phyloP scores from a whole-genome alignment of 345 rosid species.

The Lumnitzera littorea region DNA sequence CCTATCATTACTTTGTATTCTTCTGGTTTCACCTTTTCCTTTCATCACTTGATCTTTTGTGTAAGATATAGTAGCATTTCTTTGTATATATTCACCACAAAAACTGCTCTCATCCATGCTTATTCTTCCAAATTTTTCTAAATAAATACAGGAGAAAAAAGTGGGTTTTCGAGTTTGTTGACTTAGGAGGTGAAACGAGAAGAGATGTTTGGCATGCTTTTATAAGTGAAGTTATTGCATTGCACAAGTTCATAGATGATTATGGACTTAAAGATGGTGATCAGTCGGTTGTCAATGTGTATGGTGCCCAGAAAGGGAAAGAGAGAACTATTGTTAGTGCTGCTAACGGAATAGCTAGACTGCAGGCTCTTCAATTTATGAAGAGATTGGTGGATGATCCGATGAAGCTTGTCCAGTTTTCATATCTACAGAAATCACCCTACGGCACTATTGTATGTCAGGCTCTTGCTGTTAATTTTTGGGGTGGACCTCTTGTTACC shows the following conservation, averaged over 20 bases:
- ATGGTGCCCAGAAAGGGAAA: constrained; percentile 78
- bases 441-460: constrained; percentile 71
- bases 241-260: constrained; percentile 67
- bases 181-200: constrained; percentile 90
- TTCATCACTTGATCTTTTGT: not conserved
- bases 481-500: constrained; percentile 80
- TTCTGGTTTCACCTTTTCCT: not conserved
- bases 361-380: constrained; percentile 84
- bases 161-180: constrained; percentile 95
- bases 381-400: constrained; percentile 84
- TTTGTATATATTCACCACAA: no score
- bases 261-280: constrained; percentile 71
- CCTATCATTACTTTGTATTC: not conserved
- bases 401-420: constrained; percentile 71
- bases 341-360: constrained; percentile 66
- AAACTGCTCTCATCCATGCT: no score
- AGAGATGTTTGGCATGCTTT: constrained; percentile 94
- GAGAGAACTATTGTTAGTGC: constrained; percentile 66
- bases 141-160: constrained; percentile 44
- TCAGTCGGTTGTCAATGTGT: constrained; percentile 47
- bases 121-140: no score
- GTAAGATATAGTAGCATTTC: no score
- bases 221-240: constrained; percentile 66
- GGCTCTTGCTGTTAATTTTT: constrained; percentile 72
- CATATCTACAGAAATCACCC: constrained; percentile 73